Base-by-base conservation (phyloP, 1,284 basidiomycete species). In the Psilocybe mexicana region DNA sequence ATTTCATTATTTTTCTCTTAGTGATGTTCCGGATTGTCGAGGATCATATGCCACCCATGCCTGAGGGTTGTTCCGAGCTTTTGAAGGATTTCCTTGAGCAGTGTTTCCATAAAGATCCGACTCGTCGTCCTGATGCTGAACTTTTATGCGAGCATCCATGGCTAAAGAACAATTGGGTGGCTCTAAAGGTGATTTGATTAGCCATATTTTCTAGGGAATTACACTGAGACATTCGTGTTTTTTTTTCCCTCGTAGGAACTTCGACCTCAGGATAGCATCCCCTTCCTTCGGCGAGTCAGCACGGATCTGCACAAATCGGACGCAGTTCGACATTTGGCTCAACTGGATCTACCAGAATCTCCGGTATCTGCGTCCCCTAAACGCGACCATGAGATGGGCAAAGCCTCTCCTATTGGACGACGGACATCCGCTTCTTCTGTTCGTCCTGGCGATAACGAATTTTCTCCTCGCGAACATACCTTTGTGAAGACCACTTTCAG, bases 21-120 rank as follows among this genome's bases (percentile, higher is more conserved):
- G 93, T 95, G 54, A 94, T 98, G 88, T 98, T 94, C 78, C 87
- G 91, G 45, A 97, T 98, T 70, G 96, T 98, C 44, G 94, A 96
- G 70, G 94, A 97, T 65, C 84, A 86, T 8, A 86, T 85, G 77
- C 94, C 95, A 25, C 93, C 93, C 0, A 75, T 96, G 46, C 95
- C 96, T 0, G 85, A 88, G 30, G 85, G 80, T 10, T 88, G 87
- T 64, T 94, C 94, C 2, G 79, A 82, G 3, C 78, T 85, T 18
- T 80, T 97, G 5, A 74, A 80, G 59, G 86, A 93, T 67, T 96
- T 98, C 72, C 75, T 98, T 28, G 79, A 74, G 38, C 81, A 83
- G 61, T 98, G 96, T 72, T 97, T 98, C 76, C 77, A 91, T 70
- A 98, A 97, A 75, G 87, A 96, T 63, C 93, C 96, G 4, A 68